phyloP scores from a whole-genome alignment of 805 yeast genomes.

The Wickerhamiella qilinensis region DNA sequence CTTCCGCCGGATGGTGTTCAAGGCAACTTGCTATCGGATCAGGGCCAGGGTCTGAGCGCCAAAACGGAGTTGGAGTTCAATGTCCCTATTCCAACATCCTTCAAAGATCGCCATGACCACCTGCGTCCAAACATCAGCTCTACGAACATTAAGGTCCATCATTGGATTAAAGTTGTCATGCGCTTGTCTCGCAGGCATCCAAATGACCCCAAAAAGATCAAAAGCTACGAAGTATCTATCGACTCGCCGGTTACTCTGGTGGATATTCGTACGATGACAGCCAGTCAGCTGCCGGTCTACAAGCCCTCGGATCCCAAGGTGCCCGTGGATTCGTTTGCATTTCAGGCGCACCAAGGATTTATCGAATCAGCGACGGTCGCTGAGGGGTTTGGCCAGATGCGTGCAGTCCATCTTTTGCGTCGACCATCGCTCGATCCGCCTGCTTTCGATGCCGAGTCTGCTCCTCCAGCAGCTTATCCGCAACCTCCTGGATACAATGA shows the following conservation, averaged over 20 bases:
- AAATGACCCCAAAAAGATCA: slow-evolving; percentile 37
- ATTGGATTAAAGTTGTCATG: slow-evolving; percentile 85
- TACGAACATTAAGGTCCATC: slow-evolving; percentile 70
- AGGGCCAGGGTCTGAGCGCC: slow-evolving; percentile 13
- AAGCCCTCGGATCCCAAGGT: too few species aligned
- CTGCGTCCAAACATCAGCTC: slow-evolving; percentile 75
- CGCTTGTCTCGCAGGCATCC: slow-evolving; percentile 56
- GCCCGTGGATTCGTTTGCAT: slow-evolving; percentile 9
- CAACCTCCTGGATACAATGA: slow-evolving; percentile 17
- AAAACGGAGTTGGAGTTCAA: slow-evolving; percentile 72
- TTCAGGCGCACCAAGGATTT: slow-evolving; percentile 4
- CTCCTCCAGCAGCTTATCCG: slow-evolving; percentile 24
- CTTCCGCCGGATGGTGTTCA: slow-evolving; percentile 17
- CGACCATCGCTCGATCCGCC: slow-evolving; percentile 49
- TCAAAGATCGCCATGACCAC: slow-evolving; percentile 37
- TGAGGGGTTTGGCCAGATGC: neutral
- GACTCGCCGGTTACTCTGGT: slow-evolving; percentile 86
- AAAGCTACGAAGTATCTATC: slow-evolving; percentile 85
- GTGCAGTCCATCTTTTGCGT: slow-evolving; percentile 41
- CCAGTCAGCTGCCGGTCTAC: slow-evolving; percentile 25
- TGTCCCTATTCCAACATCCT: slow-evolving; percentile 61
- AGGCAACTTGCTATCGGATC: slow-evolving; percentile 17
- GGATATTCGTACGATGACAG: slow-evolving; percentile 36
- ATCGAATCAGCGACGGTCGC: neutral
- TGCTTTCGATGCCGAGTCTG: slow-evolving; percentile 34